Base-by-base conservation (phyloP, 1,284 basidiomycete species). In the Takashimella tepidaria region DNA sequence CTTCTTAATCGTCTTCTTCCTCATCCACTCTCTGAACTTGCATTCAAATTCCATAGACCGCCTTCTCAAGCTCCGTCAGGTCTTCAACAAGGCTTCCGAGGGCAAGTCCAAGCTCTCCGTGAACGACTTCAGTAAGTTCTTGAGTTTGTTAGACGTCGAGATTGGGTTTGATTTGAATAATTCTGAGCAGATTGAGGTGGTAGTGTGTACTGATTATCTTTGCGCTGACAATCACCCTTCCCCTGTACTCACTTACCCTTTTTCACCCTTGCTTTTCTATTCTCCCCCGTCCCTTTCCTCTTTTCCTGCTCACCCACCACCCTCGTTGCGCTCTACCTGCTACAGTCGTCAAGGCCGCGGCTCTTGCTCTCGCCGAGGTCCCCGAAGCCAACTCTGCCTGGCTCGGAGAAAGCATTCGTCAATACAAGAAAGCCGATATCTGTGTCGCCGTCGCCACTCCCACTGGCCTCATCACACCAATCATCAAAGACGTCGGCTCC, bases 371-470 rank as follows among this genome's bases (percentile, higher is more conserved):
- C 53, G 81, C 83, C 51, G 93, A 98, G 72, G 95, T 98, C 26
- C 96, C 96, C 51, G 96, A 98, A 75, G 93, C 87, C 62, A 98
- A 98, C 81, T 91, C 92, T 51, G 91, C 92, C 19, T 98, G 95
- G 95, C 78, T 97, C 65, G 95, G 93, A 64, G 96, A 99, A 67
- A 83, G 85, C 53, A 96, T 99, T 75, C 81, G 95, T 76, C 89
- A 90, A 67, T 93, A 96, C 81, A 88, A 93, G 77, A 92, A 91
- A 72, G 91, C 89, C 54, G 96, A 99, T 75, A 96, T 99, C 66
- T 96, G 87, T 53, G 83, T 99, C 58, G 96, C 96, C 55, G 96
- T 99, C 54, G 90, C 96, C 21, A 99, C 96, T 21, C 89, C 95
- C 27, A 88, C 83, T 52, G 96, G 96, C 59, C 82, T 99, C 53